These are phyloP conservation scores for Leccinum subatratum DNA, from an alignment of 1,284 basidiomycete species.

Conservation along the genomic window DNA sequence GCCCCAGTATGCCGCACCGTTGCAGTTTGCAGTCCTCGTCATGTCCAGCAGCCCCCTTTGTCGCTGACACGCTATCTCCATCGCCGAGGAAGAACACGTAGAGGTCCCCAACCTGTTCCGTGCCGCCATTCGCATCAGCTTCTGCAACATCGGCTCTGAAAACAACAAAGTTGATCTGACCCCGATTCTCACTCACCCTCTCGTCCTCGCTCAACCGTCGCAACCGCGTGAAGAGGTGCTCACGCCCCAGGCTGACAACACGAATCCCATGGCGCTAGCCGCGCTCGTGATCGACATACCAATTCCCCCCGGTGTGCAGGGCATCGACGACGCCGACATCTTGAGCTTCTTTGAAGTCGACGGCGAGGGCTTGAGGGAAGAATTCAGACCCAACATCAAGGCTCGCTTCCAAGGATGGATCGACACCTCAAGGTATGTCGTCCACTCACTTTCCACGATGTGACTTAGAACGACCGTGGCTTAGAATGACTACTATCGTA, in stretches of 20 bases:
- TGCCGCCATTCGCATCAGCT: conserved; percentile 40
- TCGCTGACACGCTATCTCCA: conserved; percentile 36
- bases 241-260: conserved; percentile 37
- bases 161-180: conserved; percentile 38
- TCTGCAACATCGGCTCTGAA: conserved; percentile 44
- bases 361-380: conserved; percentile 52
- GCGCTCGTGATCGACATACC: conserved; percentile 68
- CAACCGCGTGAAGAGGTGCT: conserved; percentile 42
- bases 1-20: conserved; percentile 43
- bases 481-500: too few species aligned
- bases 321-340: conserved; percentile 38
- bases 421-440: too few species aligned
- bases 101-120: conserved; percentile 42
- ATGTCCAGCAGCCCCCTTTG: conserved; percentile 33
- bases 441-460: too few species aligned
- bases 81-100: conserved; percentile 49
- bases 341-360: conserved; percentile 51
- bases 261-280: conserved; percentile 56
- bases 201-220: conserved; percentile 37
- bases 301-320: conserved; percentile 34
- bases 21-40: conserved; percentile 43
- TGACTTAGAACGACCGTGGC: too few species aligned
- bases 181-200: conserved; percentile 43
- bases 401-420: conserved; percentile 55
- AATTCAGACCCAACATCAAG: conserved; percentile 53